These are phyloP conservation scores for Exophiala calicioides DNA, from an alignment of 2,329 filamentous ascomycete genomes.

Conservation along the genomic window DNA sequence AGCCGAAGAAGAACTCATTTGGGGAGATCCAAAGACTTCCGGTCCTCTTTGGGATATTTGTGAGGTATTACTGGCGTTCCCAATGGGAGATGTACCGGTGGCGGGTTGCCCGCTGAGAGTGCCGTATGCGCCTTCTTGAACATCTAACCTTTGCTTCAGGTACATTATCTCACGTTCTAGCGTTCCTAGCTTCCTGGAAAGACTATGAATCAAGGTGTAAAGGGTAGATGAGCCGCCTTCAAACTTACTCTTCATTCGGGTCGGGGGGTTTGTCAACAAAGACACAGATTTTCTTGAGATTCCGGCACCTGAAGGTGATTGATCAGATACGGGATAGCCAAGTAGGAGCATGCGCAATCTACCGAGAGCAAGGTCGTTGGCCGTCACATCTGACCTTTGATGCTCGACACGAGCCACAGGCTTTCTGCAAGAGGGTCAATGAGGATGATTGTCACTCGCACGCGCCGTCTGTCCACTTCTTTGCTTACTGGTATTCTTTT, in stretches of 20 bases:
- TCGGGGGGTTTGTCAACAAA: constrained; percentile 38
- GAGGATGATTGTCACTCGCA: no score
- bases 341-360: neutral
- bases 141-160: constrained; percentile 35
- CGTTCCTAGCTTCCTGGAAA: constrained; percentile 36
- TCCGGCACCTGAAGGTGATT: constrained; percentile 40
- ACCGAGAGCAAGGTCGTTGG: constrained; percentile 41
- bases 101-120: constrained; percentile 11
- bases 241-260: constrained; percentile 18
- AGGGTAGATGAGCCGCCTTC: no score
- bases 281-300: constrained; percentile 39
- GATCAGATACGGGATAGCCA: no score
- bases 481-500: constrained; percentile 40
- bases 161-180: constrained; percentile 38
- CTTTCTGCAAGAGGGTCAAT: constrained; percentile 33
- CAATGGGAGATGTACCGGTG: no score
- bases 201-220: no score
- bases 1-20: neutral
- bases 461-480: neutral
- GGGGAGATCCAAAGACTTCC: constrained; percentile 23
- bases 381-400: constrained; percentile 45
- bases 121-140: constrained; percentile 6
- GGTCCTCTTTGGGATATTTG: no score
- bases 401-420: constrained; percentile 41
- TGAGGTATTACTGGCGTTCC: no score